Conservation (phyloP, 139 green algal genomes). For the Chlorella sp. region DNA sequence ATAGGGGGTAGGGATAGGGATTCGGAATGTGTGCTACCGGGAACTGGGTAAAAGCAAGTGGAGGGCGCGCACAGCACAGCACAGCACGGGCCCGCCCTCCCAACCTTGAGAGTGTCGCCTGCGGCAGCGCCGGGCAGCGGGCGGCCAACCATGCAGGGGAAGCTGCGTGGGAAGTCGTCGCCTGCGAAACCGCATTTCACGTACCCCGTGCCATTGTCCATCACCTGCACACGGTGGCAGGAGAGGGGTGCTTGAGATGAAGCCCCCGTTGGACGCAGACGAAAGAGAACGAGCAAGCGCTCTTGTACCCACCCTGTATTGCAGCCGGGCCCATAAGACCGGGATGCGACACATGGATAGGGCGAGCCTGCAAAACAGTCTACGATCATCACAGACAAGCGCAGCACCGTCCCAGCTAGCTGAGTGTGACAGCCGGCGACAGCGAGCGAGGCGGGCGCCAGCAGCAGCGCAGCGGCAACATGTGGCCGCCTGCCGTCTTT, state of each 20-base stretch:
- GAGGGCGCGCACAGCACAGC: too few species aligned
- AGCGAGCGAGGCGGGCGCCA: too few species aligned
- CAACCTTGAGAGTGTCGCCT: not conserved
- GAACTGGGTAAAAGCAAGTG: too few species aligned
- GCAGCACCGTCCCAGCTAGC: too few species aligned
- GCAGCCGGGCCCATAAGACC: too few species aligned
- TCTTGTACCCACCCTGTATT: too few species aligned
- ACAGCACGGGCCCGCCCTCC: not conserved
- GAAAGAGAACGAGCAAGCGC: not conserved
- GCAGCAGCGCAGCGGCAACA: not conserved
- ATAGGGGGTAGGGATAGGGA: too few species aligned
- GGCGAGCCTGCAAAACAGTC: too few species aligned
- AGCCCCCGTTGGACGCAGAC: not conserved
- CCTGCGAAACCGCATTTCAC: constrained; percentile 49
- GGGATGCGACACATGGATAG: too few species aligned
- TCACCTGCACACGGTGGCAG: not conserved
- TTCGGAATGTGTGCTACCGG: too few species aligned
- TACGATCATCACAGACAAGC: too few species aligned
- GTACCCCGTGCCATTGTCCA: constrained; percentile 13
- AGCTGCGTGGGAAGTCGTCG: constrained; percentile 67
- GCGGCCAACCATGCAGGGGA: constrained; percentile 72
- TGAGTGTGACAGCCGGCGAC: too few species aligned
- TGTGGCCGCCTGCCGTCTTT: not conserved
- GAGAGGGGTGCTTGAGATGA: not conserved
- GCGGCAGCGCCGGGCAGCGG: constrained; percentile 14